Conservation (phyloP, 192 early-diverging fungal genomes). For the Podila minutissima region DNA sequence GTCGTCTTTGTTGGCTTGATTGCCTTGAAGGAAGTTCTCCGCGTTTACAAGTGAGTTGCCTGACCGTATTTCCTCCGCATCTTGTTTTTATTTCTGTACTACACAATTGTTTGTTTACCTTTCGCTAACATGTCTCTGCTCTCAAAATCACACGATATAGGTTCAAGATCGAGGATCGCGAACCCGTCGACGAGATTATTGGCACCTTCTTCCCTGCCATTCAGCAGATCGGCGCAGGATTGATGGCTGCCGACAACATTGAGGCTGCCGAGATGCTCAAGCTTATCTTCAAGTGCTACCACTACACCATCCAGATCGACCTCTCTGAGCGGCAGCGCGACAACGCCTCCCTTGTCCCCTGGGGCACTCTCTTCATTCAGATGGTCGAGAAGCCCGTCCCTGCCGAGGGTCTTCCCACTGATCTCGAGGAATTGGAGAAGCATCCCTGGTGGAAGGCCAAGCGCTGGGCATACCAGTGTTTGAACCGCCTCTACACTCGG, state of each 20-base stretch:
- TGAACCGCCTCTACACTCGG: conserved; percentile 83
- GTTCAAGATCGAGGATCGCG: conserved; percentile 73
- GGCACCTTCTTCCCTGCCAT: conserved; percentile 80
- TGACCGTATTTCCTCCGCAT: neutral
- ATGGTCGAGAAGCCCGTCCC: conserved; percentile 77
- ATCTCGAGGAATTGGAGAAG: conserved; percentile 79
- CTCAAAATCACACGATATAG: neutral
- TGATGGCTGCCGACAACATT: conserved; percentile 66
- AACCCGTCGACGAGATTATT: conserved; percentile 76
- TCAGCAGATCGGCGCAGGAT: conserved; percentile 77
- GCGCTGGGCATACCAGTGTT: conserved; percentile 92
- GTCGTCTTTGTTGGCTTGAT: conserved; percentile 82
- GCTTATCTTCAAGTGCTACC: conserved; percentile 85
- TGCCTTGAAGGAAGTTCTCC: conserved; percentile 84
- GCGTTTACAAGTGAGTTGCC: conserved; percentile 75
- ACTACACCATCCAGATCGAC: conserved; percentile 72
- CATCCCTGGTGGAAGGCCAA: conserved; percentile 94
- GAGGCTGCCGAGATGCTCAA: conserved; percentile 90
- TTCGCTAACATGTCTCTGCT: neutral
- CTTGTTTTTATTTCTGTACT: neutral
- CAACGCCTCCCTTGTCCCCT: conserved; percentile 77
- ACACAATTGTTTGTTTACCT: neutral
- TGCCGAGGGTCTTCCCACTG: conserved; percentile 62
- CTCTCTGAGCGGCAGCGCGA: conserved; percentile 71
- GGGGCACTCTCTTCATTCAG: conserved; percentile 91